phyloP scores from a whole-genome alignment of 257 asterid species.

The Capsicum chinense region DNA sequence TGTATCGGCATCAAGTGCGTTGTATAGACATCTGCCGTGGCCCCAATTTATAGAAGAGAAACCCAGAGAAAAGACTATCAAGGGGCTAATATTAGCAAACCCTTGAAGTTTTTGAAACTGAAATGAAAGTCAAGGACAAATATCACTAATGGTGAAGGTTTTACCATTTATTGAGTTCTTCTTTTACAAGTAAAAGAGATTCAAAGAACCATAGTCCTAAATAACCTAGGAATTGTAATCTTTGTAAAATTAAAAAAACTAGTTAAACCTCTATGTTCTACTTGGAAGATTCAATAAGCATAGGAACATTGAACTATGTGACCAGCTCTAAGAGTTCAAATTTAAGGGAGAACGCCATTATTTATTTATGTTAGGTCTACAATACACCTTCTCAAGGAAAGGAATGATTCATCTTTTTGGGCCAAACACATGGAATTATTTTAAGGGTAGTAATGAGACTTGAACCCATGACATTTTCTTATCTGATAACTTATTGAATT shows the following conservation, averaged over 20 bases:
- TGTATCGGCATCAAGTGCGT: constrained; percentile 13
- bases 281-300: neutral
- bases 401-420: neutral
- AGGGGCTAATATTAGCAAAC: neutral
- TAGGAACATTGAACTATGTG: neutral
- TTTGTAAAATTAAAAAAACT: neutral
- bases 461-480: neutral
- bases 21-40: neutral
- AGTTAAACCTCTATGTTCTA: neutral
- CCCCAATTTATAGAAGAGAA: neutral
- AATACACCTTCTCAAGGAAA: neutral
- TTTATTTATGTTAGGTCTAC: neutral
- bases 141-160: neutral
- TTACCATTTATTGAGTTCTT: neutral
- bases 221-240: neutral
- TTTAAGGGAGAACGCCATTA: neutral
- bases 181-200: neutral
- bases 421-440: neutral
- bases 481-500: neutral
- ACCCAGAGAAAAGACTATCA: neutral
- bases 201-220: neutral
- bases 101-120: neutral
- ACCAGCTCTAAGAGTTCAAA: constrained; percentile 4
- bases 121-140: constrained; percentile 12
- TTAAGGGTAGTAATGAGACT: neutral